A percentile compares a stretch with the other conserved stretches of the same genome.
These are phyloP conservation scores for Pyricularia sp. DNA, from an alignment of 2,329 filamentous ascomycete species.

Conservation along the genomic window DNA sequence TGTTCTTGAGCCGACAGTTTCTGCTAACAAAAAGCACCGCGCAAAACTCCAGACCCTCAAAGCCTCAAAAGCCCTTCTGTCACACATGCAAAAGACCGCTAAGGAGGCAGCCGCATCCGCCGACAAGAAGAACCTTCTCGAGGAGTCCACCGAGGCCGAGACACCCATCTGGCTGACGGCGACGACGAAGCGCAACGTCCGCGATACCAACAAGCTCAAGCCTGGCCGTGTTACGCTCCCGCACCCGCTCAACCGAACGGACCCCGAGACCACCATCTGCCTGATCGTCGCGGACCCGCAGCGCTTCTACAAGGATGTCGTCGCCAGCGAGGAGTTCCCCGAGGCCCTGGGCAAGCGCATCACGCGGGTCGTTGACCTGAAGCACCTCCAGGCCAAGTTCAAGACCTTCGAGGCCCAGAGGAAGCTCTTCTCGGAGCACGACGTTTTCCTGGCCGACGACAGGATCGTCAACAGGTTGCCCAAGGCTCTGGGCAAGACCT, in stretches of 20 bases:
- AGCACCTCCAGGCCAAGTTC: conserved; percentile 75
- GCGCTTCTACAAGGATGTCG: conserved; percentile 81
- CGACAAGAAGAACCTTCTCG: conserved; percentile 48
- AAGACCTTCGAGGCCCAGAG: conserved; percentile 80
- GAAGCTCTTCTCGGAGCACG: conserved; percentile 76
- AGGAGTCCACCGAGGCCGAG: conserved; percentile 28
- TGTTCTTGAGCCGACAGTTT: neutral
- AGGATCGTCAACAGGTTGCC: conserved; percentile 69
- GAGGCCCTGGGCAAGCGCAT: conserved; percentile 56
- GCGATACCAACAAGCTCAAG: conserved; percentile 70
- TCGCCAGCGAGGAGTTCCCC: conserved; percentile 66
- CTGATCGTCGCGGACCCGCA: conserved; percentile 69
- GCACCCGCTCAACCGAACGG: conserved; percentile 58
- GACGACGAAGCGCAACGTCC: conserved; percentile 56
- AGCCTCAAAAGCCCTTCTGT: conserved; percentile 52
- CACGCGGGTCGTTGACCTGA: conserved; percentile 68
- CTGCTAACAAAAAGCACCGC: neutral
- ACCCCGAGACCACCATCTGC: conserved; percentile 63
- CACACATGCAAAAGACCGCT: conserved; percentile 49
- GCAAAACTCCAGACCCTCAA: conserved; percentile 42
- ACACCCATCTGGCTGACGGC: conserved; percentile 53
- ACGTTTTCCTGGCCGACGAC: conserved; percentile 90
- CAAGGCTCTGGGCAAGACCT: conserved; percentile 76
- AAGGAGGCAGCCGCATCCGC: conserved; percentile 34
- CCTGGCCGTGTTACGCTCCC: conserved; percentile 74